These are phyloP conservation scores for Diaporthe sp. DNA, from an alignment of 2,329 filamentous ascomycete species.

Conservation along the genomic window DNA sequence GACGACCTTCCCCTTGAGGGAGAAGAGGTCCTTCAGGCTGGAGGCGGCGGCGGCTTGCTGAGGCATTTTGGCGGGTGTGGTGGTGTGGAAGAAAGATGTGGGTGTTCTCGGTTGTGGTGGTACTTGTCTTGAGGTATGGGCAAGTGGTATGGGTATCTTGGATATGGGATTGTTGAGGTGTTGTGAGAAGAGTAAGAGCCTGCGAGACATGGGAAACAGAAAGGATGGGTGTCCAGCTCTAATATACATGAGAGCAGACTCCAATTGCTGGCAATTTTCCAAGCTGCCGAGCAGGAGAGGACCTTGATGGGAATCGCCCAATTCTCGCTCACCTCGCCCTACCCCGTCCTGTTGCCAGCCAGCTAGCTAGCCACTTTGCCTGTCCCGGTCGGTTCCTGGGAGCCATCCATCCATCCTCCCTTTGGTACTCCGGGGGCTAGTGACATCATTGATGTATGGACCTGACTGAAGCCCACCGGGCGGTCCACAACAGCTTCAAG, in stretches of 20 bases:
- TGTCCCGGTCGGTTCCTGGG: conserved; percentile 5
- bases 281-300: neutral
- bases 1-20: conserved; percentile 78
- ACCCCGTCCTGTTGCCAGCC: too few relatives aligned
- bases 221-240: conserved; percentile 2
- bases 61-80: conserved; percentile 62
- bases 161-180: conserved; percentile 27
- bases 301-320: conserved; percentile 3
- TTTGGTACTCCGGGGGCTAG: neutral
- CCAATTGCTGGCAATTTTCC: neutral
- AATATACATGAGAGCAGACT: conserved; percentile 17
- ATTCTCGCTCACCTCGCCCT: neutral
- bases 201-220: neutral
- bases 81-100: neutral
- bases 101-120: neutral
- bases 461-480: conserved; percentile 2
- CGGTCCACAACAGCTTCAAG: conserved; percentile 15
- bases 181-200: neutral
- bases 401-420: conserved; percentile 1
- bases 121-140: neutral
- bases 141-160: conserved; percentile 10
- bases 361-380: neutral
- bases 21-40: conserved; percentile 75
- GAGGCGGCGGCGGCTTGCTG: conserved; percentile 68
- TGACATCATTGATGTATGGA: conserved; percentile 35